Conservation (phyloP, 805 yeast genomes). For the Pichia rugopelliculosa region DNA sequence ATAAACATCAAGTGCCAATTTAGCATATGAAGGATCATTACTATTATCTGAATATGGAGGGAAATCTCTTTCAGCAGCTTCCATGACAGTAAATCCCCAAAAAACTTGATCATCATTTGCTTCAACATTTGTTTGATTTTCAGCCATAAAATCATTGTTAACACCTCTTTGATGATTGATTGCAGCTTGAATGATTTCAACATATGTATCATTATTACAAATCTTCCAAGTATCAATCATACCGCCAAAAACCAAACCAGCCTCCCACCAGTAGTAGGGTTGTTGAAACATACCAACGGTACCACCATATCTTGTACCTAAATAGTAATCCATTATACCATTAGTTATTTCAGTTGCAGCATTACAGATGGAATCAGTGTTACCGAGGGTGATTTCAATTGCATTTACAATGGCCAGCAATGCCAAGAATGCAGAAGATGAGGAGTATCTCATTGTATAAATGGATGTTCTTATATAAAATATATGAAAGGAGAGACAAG, state of each 20-base stretch:
- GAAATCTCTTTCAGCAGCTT: constrained; percentile 76
- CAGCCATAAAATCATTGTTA: constrained; percentile 63
- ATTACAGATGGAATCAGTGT: constrained; percentile 24
- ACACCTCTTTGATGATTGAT: constrained; percentile 61
- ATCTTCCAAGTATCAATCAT: constrained; percentile 65
- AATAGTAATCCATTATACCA: constrained; percentile 78
- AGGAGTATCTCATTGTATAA: neutral
- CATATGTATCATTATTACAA: constrained; percentile 61
- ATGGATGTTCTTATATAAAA: too few relatives aligned
- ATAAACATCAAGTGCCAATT: constrained; percentile 80
- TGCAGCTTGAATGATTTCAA: constrained; percentile 48
- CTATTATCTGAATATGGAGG: constrained; percentile 46
- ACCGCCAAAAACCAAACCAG: constrained; percentile 67
- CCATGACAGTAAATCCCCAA: constrained; percentile 83
- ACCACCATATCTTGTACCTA: constrained; percentile 55
- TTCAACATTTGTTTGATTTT: constrained; percentile 72
- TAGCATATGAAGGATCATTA: constrained; percentile 67
- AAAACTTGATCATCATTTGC: constrained; percentile 91
- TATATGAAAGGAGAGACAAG: too few relatives aligned
- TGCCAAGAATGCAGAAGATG: neutral
- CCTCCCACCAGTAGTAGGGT: constrained; percentile 91
- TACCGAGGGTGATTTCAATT: constrained; percentile 10
- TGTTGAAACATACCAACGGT: constrained; percentile 60
- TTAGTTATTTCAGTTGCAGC: constrained; percentile 56
- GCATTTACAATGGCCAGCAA: neutral